Evolutionary conservation across 306 rosid species (phyloP), one percentile per base, ranked within the genome.

Genomic region (Bauhinia variegata): DNA sequence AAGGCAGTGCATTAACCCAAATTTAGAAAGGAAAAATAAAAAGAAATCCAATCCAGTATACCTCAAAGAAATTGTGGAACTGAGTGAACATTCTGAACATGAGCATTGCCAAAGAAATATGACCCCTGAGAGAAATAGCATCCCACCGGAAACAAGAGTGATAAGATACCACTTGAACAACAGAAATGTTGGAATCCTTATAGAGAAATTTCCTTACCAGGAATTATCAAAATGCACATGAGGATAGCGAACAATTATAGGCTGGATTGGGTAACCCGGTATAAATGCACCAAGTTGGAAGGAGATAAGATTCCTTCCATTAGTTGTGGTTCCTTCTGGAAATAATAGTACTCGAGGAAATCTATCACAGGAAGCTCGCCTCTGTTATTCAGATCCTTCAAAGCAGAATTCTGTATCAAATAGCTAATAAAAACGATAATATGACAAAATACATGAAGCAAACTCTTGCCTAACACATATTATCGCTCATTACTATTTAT

Each of bases 281-380:
- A 90, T 83, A 74, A 95, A 95, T 65, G 99, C 99, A 66, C 99
- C 97, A 19, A 88, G 96, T 83, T 90, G 97, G 78, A 95, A 95
- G 54, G 99, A 90, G 60, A 95, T 95, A 16, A 95, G 89, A 60
- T 52, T 78, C 78, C 85, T 84, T 38, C 99, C 99, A 36, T 95
- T 95, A 46, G 97, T 95, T 6, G 99, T 95, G 56, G 99, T 95
- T 80, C 97, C 99, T 85, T 95, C 99, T 0, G 99, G 99, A 88
- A 95, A 95, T 85, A 95, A 67, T 58, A 95, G 87, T 31, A 95
- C 83, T 80, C 84, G 89, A 56, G 99, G 96, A 95, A 86, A 95
- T 83, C 81, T 83, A 82, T 82, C 68, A 57, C 90, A 76, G 42
- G 92, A 79, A 72, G 92, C 99, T 86, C 91, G 88, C 83, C 90